These are phyloP conservation scores for Sphaerobolus stellatus DNA, from an alignment of 1,284 basidiomycete species.

Conservation along the genomic window DNA sequence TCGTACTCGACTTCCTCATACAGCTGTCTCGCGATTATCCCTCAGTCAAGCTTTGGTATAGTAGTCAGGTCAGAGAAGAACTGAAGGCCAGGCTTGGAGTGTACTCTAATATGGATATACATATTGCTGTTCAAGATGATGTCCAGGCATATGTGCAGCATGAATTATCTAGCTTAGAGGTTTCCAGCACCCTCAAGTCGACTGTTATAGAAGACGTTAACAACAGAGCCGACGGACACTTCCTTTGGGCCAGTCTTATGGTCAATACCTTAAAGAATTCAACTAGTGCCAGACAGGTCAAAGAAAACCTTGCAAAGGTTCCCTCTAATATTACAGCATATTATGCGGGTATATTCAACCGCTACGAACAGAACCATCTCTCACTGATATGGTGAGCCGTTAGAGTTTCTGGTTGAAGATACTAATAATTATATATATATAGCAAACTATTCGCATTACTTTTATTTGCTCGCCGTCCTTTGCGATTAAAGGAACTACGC, in stretches of 20 bases:
- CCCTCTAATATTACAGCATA: too few species aligned
- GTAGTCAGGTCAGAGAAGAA: not conserved
- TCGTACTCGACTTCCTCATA: slow-evolving; percentile 8
- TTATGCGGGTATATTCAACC: too few species aligned
- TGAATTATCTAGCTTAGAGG: not conserved
- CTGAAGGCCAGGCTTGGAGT: not conserved
- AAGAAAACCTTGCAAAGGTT: too few species aligned
- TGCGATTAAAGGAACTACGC: slow-evolving; percentile 24
- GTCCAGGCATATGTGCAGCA: not conserved
- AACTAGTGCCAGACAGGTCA: slow-evolving; percentile 15
- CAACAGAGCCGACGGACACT: slow-evolving; percentile 19
- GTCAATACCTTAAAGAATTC: slow-evolving; percentile 14
- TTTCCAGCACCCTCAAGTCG: slow-evolving; percentile 1
- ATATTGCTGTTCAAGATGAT: not conserved
- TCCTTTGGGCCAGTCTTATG: slow-evolving; percentile 25
- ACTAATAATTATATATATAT: too few species aligned
- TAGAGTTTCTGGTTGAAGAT: too few species aligned
- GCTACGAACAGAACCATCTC: too few species aligned
- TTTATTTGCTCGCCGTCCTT: slow-evolving; percentile 23
- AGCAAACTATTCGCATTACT: slow-evolving; percentile 29
- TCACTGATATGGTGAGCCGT: too few species aligned
- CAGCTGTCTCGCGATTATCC: not conserved
- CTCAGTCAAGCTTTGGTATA: slow-evolving; percentile 1
- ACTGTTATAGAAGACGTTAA: slow-evolving; percentile 5
- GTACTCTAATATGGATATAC: too few species aligned